Evolutionary conservation across 2,329 filamentous ascomycete species (phyloP).

Genomic region (Sphaerulina vaccinii): DNA sequence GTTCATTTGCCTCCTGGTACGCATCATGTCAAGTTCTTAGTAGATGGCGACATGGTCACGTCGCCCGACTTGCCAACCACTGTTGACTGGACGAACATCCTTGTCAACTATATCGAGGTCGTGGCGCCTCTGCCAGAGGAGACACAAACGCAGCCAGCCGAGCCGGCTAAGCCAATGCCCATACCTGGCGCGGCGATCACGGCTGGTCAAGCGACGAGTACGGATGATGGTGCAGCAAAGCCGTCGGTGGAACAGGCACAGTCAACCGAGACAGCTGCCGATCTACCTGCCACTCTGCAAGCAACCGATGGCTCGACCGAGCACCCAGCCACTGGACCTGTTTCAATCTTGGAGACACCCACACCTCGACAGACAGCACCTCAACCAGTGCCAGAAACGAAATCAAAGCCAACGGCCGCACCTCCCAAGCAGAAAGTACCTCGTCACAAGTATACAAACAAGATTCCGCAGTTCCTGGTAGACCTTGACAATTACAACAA

Average conservation of each 20-base stretch:
- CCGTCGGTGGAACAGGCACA: conserved; percentile 53
- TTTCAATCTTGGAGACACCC: conserved; percentile 14
- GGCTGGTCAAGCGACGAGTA: conserved; percentile 25
- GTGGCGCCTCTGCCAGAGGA: conserved; percentile 30
- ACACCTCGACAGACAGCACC: conserved; percentile 11
- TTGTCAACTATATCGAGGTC: conserved; percentile 98
- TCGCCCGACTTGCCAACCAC: conserved; percentile 86
- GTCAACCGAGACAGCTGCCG: conserved; percentile 27
- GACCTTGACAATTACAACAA: conserved; percentile 67
- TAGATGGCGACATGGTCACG: conserved; percentile 89
- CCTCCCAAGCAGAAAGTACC: conserved; percentile 38
- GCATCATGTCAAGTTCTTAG: conserved; percentile 93
- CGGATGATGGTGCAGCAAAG: conserved; percentile 42
- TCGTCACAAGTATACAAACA: conserved; percentile 63
- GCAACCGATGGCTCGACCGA: conserved; percentile 23
- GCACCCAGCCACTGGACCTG: conserved; percentile 13
- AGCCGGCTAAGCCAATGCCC: conserved; percentile 33
- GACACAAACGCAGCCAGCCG: conserved; percentile 27
- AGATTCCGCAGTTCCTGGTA: conserved; percentile 79
- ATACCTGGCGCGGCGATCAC: conserved; percentile 33
- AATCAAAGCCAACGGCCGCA: conserved; percentile 21
- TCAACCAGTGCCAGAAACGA: conserved; percentile 12
- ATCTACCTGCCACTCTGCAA: conserved; percentile 21
- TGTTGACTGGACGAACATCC: conserved; percentile 94
- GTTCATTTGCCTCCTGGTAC: conserved; percentile 88